Base-by-base conservation (phyloP, 1,284 basidiomycete genomes). In the Porodaedalea pini region DNA sequence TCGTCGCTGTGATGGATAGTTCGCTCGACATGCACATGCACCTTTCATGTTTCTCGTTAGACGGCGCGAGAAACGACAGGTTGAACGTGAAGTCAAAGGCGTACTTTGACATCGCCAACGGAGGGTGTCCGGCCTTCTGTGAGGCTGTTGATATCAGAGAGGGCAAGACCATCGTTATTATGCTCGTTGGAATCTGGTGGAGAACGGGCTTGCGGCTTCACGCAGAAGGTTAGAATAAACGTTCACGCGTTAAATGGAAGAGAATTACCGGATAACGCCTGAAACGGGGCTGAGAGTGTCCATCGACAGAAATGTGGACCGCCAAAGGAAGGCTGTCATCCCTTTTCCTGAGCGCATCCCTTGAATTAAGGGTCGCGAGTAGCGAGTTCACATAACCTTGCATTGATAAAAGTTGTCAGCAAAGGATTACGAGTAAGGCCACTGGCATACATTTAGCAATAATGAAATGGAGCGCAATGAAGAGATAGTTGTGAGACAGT, bases 351-450 rank as follows among this genome's bases (percentile, higher is more conserved):
- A 60, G 40, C 15, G 54, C 54, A 39, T 60, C 58, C 15, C 58
- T 39, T 27, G 58, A 56, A 19, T 60, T 60, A 8, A 60, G 54
- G 8, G 58, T 56, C 15, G 58, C 54, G 31, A 60, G 58, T 11
- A 60, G 23, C 17, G 58, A 60, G 36, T 60, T 60, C 17, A 60
- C 32, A 41, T 60, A 60, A 40, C 54, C 58, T 60, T 17, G 6
- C 2, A 45, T 23, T 29, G 13, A 36, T 5, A 36, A 8, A 23
- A 8, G 1, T 10, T n/a, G 10, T 41, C 1, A 17, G 21, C 56
- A 23, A n/a, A 53, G 50, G 7, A 17, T 43, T 11, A 15, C 15
- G 15, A 10, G 36, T 10, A 17, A 3, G 21, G 6, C 21, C 6
- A 23, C 4, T 4, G 11, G 44, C 11, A 4, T 36, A 60, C 58